Evolutionary conservation across 306 rosid species (phyloP), one percentile per base, ranked within the genome.

Genomic region (Fragaria nilgerrensis): DNA sequence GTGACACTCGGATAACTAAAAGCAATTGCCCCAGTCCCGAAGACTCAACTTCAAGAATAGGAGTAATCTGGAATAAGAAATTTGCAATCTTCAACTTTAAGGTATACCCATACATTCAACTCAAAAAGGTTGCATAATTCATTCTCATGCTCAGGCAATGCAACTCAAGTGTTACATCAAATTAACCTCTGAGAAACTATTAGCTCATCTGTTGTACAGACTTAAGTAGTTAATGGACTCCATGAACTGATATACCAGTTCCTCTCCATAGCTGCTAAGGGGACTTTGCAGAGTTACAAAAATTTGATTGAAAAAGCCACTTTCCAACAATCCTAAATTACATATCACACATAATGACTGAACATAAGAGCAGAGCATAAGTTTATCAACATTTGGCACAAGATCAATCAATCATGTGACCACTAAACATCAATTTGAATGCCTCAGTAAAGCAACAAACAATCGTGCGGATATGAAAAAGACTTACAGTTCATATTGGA

Each of bases 401-500:
- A 29, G 45, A 72, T 49, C 39, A 19, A 72, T n/a, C 75, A 32
- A 50, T 12, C 64, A 50, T 17, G 17, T 23, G 73, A 78, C 56
- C 17, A 50, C 41, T 36, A 63, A 43, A 49, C 23, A 45, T 61
- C 17, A 73, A 68, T 56, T n/a, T 48, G 76, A 69, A 69, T 61
- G 64, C 66, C 76, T 76, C 32, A 47, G 48, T 71, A 52, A 39
- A 80, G 65, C 75, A 81, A 39, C 83, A 70, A 70, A 72, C 53
- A 78, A 72, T 75, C 36, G 64, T 73, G 20, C 44, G 58, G 25
- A 61, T 14, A 37, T 68, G 67, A 77, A 61, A 68, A 70, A 63
- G 49, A 82, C 93, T 88, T 85, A 93, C 97, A 77, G 78, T 91
- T 93, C 85, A 89, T 83, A 73, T 88, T 90, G 22, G 96, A 86